Percentiles rank a stretch among this genome's conserved stretches.
phyloP scores from a whole-genome alignment of 2,329 filamentous ascomycete genomes.

The Aspergillus pseudoterreus region DNA sequence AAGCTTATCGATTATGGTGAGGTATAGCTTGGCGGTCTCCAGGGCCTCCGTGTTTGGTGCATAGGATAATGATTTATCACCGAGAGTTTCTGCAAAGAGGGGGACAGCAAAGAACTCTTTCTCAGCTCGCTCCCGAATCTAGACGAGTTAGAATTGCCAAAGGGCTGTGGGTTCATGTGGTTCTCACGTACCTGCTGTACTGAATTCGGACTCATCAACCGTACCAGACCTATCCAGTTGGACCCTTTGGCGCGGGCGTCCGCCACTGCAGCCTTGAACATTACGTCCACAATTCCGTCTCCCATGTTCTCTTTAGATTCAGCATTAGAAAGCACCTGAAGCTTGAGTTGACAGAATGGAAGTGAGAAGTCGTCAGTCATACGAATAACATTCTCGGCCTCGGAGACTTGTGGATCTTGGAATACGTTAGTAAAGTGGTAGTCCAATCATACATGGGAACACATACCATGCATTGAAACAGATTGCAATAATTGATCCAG shows the following conservation, averaged over 20 bases:
- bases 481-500: conserved; percentile 32
- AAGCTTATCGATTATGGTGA: conserved; percentile 38
- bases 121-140: conserved; percentile 42
- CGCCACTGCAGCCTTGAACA: conserved; percentile 38
- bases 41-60: conserved; percentile 18
- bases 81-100: conserved; percentile 23
- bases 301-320: conserved; percentile 24
- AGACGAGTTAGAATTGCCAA: conserved; percentile 12
- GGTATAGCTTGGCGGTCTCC: conserved; percentile 33
- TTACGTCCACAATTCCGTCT: conserved; percentile 34
- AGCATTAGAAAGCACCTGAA: conserved; percentile 37
- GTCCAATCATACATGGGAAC: not conserved
- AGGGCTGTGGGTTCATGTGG: conserved; percentile 1
- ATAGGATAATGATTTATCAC: conserved; percentile 6
- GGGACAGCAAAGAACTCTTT: conserved; percentile 36
- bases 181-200: conserved; percentile 29
- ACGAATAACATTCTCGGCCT: conserved; percentile 33
- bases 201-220: conserved; percentile 35
- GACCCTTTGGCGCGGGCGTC: conserved; percentile 31
- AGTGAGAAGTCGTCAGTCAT: conserved; percentile 42
- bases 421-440: conserved; percentile 7
- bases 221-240: conserved; percentile 39
- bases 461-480: conserved; percentile 17
- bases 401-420: conserved; percentile 17
- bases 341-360: conserved; percentile 40